Base-by-base conservation (phyloP, 2,329 filamentous ascomycete genomes). In the Diplodia intermedia region DNA sequence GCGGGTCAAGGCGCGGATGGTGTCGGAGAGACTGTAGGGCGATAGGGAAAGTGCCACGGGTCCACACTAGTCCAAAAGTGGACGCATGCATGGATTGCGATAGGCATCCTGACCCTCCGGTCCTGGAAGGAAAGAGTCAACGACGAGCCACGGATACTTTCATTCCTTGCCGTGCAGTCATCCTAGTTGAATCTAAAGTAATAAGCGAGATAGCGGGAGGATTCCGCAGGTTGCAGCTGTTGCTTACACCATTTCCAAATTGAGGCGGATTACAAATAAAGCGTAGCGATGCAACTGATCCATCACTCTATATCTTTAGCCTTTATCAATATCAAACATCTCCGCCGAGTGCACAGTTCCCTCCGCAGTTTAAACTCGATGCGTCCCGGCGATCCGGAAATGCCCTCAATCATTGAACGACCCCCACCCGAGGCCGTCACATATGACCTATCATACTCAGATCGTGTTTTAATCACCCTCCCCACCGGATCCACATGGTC, bases 401-500 rank as follows among this genome's bases (percentile, higher is more conserved):
- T 57, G 6, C 9, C 54, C 2, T 40, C n/a, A 2, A 12, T 63
- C 11, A 36, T 63, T n/a, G 38, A n/a, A 33, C 47, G 60, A 18
- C 29, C 29, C n/a, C n/a, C 49, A 23, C 60, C 60, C 4, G 15
- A 38, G n/a, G 60, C 29, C 1, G 60, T 63, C 11, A 63, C 14
- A 12, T 63, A 63, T 14, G 47, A 63, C 26, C 60, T 63, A 29
- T 63, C 60, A 38, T 23, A 20, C 12, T 3, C 31, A 14, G 31
- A 78, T 81, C 26, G 20, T 9, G 80, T 82, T 12, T 81, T 78
- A 6, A 83, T 85, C 63, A 79, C 78, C 1, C 76, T 85, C 0
- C 83, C 83, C 0, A 65, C 70, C 0, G 69, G 73, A 9, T 85
- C 83, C 0, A 75, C 74, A 3, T 86, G 84, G 84, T 80, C 81